phyloP scores from a whole-genome alignment of 176 grass and related monocot species.

The Metroxylon sagu region DNA sequence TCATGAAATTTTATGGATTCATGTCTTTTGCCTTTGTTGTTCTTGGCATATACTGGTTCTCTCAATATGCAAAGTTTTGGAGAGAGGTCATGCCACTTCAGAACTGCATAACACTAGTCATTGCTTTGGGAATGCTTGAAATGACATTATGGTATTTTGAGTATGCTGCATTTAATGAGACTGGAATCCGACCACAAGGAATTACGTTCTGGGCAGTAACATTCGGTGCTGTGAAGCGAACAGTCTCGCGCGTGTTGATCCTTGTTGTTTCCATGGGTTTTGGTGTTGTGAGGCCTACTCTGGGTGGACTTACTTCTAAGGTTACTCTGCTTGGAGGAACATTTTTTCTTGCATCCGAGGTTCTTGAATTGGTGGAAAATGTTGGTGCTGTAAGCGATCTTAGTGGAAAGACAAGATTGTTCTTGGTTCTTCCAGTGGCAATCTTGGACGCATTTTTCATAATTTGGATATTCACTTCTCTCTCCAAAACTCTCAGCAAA shows the following conservation, averaged over 20 bases:
- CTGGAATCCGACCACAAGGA: constrained; percentile 49
- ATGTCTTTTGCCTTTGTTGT: constrained; percentile 65
- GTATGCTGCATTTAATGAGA: constrained; percentile 42
- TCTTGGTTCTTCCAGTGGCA: constrained; percentile 43
- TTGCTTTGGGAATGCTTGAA: constrained; percentile 77
- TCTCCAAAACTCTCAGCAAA: constrained; percentile 49
- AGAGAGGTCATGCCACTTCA: constrained; percentile 57
- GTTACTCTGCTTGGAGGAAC: constrained; percentile 35
- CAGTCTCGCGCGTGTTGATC: constrained; percentile 48
- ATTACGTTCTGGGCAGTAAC: constrained; percentile 70
- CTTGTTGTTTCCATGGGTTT: constrained; percentile 64
- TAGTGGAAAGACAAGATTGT: constrained; percentile 37
- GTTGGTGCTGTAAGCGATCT: constrained; percentile 65
- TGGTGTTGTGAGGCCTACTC: constrained; percentile 43
- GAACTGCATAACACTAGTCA: constrained; percentile 49
- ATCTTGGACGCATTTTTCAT: constrained; percentile 52
- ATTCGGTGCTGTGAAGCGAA: constrained; percentile 29
- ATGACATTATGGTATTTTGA: constrained; percentile 64
- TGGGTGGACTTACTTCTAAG: constrained; percentile 33
- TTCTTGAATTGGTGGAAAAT: constrained; percentile 50
- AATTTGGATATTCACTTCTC: constrained; percentile 64
- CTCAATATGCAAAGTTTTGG: constrained; percentile 52
- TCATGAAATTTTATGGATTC: constrained; percentile 54
- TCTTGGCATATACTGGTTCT: constrained; percentile 58
- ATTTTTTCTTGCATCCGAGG: constrained; percentile 51